Base-by-base conservation (phyloP, 2,329 filamentous ascomycete genomes). In the Colletotrichum tropicicola region DNA sequence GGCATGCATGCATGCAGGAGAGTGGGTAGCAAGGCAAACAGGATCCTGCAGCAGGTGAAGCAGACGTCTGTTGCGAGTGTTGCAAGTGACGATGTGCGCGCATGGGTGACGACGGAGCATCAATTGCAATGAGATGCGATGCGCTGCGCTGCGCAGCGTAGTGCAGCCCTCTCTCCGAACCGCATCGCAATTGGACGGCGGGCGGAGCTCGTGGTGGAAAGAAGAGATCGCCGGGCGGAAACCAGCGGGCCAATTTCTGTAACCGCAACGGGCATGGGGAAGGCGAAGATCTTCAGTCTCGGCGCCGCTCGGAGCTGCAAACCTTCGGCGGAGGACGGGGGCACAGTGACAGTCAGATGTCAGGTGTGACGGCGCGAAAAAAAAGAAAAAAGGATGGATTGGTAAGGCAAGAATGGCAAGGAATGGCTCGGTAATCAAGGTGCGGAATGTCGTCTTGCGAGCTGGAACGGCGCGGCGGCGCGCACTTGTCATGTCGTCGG, bases 201-300 rank as follows among this genome's bases (percentile, higher is more conserved):
- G 30, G 21, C 53, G 53, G 43, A 48, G 30, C 41, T 39, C 32
- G 43, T 19, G n/a, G n/a, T n/a, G 48, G 19, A 19, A 43, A 23
- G 44, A 44, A 3, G 35, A 47, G 66, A 68, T 67, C 59, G 60
- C 23, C 65, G 56, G 53, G 45, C 60, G 67, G 55, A 59, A 62
- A 62, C 48, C 47, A 65, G 49, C 37, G 52, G 57, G 62, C 62
- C 61, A 49, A 23, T 47, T 59, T 61, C 37, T 47, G 59, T 41
- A 65, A 27, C 45, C 43, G 54, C 27, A 25, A 56, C 32, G 45
- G 45, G 58, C 28, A 13, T 39, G 37, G n/a, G 15, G 37, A 43
- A 19, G 27, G 27, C 37, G 15, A 47, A 28, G 43, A 47, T 19
- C 28, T 27, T 35, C 28, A 43, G 43, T 32, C 27, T 45, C 51